These are phyloP conservation scores for Neodidymelliopsis sp. DNA, from an alignment of 2,329 filamentous ascomycete genomes.

Conservation along the genomic window DNA sequence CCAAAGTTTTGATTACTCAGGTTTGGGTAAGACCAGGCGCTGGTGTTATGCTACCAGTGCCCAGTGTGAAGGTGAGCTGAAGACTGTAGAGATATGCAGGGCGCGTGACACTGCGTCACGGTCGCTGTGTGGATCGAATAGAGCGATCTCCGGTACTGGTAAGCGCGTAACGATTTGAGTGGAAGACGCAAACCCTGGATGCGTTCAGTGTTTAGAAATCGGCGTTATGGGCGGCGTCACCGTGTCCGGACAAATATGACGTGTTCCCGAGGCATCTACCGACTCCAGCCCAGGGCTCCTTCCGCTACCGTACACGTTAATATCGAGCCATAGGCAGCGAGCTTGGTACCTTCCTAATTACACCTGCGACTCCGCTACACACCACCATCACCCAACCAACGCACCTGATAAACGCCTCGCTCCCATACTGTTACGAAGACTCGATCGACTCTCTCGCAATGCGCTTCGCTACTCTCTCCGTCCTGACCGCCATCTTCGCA, in stretches of 20 bases:
- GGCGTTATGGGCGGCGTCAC: background rate
- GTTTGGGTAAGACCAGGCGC: too few species aligned
- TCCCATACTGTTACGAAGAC: background rate
- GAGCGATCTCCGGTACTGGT: too few species aligned
- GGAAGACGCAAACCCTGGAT: too few species aligned
- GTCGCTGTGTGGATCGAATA: too few species aligned
- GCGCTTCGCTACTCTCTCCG: conserved; percentile 67
- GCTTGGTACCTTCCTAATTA: conserved; percentile 9
- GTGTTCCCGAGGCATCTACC: conserved; percentile 13
- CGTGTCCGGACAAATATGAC: conserved; percentile 9
- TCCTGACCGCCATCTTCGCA: conserved; percentile 66
- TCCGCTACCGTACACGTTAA: conserved; percentile 3
- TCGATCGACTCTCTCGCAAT: conserved; percentile 56
- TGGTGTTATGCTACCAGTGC: too few species aligned
- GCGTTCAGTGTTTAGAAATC: too few species aligned
- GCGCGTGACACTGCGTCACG: too few species aligned
- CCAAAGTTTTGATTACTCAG: background rate
- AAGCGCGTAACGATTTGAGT: too few species aligned
- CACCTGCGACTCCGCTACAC: background rate
- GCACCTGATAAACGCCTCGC: background rate
- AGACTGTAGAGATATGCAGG: too few species aligned
- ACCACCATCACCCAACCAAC: background rate
- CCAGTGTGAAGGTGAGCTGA: too few species aligned
- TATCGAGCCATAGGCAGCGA: background rate
- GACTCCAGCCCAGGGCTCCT: too few species aligned